phyloP scores from a whole-genome alignment of 345 rosid species.

The Raphanus sativus region DNA sequence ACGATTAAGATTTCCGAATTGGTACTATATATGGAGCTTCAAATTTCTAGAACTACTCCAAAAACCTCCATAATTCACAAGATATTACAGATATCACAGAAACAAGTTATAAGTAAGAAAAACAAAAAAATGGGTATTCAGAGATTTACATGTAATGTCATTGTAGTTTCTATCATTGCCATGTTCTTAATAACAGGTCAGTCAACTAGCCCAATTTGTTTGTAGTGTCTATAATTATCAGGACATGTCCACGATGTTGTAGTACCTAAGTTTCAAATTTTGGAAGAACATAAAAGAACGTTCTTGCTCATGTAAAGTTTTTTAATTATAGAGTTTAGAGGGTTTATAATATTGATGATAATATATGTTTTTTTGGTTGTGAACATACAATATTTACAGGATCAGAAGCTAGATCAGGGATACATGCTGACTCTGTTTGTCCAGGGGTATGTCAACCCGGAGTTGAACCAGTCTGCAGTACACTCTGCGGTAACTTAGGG shows the following conservation, averaged over 20 bases:
- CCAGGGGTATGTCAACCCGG: constrained; percentile 14
- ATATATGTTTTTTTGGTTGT: neutral
- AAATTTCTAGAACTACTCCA: neutral
- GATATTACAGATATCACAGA: neutral
- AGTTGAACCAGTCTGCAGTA: constrained; percentile 16
- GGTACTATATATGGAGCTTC: neutral
- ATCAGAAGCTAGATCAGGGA: constrained; percentile 11
- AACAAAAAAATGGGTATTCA: neutral
- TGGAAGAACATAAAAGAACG: neutral
- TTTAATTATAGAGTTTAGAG: neutral
- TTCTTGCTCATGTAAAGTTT: neutral
- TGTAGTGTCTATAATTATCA: neutral
- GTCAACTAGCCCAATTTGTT: neutral
- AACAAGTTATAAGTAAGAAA: neutral
- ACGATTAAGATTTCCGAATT: neutral
- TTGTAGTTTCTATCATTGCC: neutral
- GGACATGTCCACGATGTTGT: neutral
- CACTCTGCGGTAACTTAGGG: neutral
- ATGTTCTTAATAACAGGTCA: neutral
- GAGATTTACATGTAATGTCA: neutral
- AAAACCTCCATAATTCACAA: neutral
- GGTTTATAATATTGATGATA: neutral
- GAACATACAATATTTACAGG: neutral
- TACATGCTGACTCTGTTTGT: neutral
- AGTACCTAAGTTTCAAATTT: no score